Evolutionary conservation across 2,329 filamentous ascomycete genomes (phyloP).

Genomic region (Cladosporium phlei): DNA sequence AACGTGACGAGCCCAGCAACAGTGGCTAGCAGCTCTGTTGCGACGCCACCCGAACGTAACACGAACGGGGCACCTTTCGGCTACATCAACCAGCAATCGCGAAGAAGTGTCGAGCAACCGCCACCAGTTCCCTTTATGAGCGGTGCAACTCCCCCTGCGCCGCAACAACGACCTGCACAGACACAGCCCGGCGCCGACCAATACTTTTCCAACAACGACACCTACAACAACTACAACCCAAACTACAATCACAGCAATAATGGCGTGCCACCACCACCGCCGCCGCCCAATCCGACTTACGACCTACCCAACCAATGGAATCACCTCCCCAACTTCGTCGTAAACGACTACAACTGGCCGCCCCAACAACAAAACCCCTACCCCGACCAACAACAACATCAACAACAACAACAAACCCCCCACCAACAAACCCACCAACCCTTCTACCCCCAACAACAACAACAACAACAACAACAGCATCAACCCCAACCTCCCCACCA

Average conservation of each 20-base stretch:
- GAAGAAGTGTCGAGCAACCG: conserved; percentile 28
- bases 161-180: conserved; percentile 1
- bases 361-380: conserved; percentile 13
- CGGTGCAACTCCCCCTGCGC: conserved; percentile 11
- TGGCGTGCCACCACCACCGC: conserved; percentile 18
- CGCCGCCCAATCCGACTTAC: conserved; percentile 11
- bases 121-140: conserved; percentile 29
- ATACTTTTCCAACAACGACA: not conserved
- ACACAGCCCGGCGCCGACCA: conserved; percentile 2
- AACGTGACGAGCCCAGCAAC: conserved; percentile 41
- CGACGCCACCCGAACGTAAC: conserved; percentile 30
- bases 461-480: conserved; percentile 3
- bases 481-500: too few relatives aligned
- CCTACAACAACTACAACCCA: not conserved
- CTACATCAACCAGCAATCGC: conserved; percentile 28
- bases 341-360: conserved; percentile 22
- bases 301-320: conserved; percentile 18
- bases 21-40: conserved; percentile 28
- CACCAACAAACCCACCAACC: conserved; percentile 15
- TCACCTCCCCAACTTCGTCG: conserved; percentile 28
- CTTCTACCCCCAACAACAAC: conserved; percentile 3
- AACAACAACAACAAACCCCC: conserved; percentile 14
- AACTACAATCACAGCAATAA: conserved; percentile 16
- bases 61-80: conserved; percentile 22
- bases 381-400: not conserved